Percentiles rank a stretch among this genome's conserved stretches.
These are phyloP conservation scores for Elaeis guineensis DNA, from an alignment of 176 grass and related monocot species.

Conservation along the genomic window DNA sequence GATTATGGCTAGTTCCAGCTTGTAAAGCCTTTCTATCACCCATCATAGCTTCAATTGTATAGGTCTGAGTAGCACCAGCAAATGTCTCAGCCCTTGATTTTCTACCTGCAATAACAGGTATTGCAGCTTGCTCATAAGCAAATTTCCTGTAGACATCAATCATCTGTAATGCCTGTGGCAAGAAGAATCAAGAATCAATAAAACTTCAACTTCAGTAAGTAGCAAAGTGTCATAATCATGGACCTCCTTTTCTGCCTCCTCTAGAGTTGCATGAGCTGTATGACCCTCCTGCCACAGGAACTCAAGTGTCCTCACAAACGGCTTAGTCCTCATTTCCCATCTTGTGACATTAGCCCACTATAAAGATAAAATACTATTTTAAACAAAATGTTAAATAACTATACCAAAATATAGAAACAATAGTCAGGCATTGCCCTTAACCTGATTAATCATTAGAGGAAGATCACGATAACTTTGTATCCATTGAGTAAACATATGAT, in stretches of 20 bases:
- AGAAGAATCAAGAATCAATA: conserved; percentile 3
- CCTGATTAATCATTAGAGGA: conserved; percentile 99
- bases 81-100: conserved; percentile 95
- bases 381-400: not conserved
- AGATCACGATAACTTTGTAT: conserved; percentile 95
- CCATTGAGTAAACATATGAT: conserved; percentile 99
- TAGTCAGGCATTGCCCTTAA: conserved; percentile 4
- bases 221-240: conserved; percentile 17
- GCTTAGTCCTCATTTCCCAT: conserved; percentile 99
- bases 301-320: conserved; percentile 94
- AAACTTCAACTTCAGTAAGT: not conserved
- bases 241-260: conserved; percentile 91
- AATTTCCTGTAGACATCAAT: conserved; percentile 94
- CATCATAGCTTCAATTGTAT: conserved; percentile 99
- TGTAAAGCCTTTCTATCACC: conserved; percentile 95
- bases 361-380: conserved; percentile 12
- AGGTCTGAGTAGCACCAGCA: conserved; percentile 75
- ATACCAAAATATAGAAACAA: not conserved
- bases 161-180: conserved; percentile 84
- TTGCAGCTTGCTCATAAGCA: conserved; percentile 84
- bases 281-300: conserved; percentile 99
- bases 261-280: conserved; percentile 90
- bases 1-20: conserved; percentile 96
- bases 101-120: conserved; percentile 86
- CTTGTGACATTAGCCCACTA: conserved; percentile 99